Evolutionary conservation across 2,329 filamentous ascomycete genomes (phyloP), one percentile per base, ranked within the genome.

Genomic region (Hymenoscyphus linearis): DNA sequence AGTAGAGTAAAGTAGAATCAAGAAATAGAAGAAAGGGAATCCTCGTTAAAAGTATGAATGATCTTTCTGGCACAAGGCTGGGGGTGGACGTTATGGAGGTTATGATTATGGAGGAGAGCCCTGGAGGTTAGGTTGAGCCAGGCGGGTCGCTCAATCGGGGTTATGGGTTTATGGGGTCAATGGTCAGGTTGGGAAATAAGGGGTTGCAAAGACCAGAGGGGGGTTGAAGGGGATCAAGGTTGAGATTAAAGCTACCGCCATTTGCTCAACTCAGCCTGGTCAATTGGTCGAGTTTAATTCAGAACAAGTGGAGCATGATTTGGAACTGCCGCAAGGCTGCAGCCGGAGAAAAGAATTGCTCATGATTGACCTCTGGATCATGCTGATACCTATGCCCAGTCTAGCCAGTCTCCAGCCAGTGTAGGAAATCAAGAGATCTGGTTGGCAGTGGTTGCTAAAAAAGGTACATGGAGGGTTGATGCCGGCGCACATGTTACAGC

Each of bases 401-500:
- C n/a, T n/a, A n/a, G n/a, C n/a, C n/a, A n/a, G n/a, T n/a, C n/a
- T n/a, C n/a, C n/a, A n/a, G n/a, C 50, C 37, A 40, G n/a, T 34
- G 57, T 55, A 22, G 31, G 50, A 34, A 26, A 53, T 52, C 26
- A n/a, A 44, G 40, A 18, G 18, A 9, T 44, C 40, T 10, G 18
- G 26, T 54, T n/a, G 35, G 35, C 40, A 53, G 52, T 47, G 31
- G 55, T 35, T 36, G 54, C 27, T 27, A 53, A 40, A 37, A 57
- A 53, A 61, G 54, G 59, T n/a, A 59, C 22, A 26, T 31, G 37
- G 34, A 57, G 36, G 55, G 36, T 40, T 40, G 36, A 66, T 66
- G 64, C 64, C 59, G 56, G 64, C 59, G 62, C 60, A 58, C 62
- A 62, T 63, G 61, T 63, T 62, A 56, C 63, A 57, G 59, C 56